A percentile compares a stretch with the other conserved stretches of the same genome.
Conservation (phyloP, 1,139 yeast species). For the Candida buenavistaensis region DNA sequence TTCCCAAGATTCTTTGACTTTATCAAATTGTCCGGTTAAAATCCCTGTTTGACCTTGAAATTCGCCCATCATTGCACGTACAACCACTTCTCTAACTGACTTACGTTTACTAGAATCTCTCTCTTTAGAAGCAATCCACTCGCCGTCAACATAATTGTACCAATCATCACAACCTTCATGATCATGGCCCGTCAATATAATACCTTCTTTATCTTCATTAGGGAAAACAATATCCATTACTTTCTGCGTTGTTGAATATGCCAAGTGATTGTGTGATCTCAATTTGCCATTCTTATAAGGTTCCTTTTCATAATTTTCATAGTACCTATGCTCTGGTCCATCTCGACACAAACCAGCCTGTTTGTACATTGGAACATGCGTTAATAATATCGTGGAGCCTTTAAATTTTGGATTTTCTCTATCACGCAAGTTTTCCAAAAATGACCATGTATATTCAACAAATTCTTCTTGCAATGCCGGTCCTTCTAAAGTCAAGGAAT, state of each 20-base stretch:
- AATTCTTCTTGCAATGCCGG: conserved; percentile 82
- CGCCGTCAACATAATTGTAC: conserved; percentile 46
- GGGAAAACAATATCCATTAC: conserved; percentile 71
- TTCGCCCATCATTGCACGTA: conserved; percentile 95
- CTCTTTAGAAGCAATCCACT: conserved; percentile 61
- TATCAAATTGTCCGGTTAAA: conserved; percentile 63
- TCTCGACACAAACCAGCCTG: conserved; percentile 79
- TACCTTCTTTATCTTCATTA: conserved; percentile 61
- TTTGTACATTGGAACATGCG: conserved; percentile 90
- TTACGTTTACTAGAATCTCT: conserved; percentile 23
- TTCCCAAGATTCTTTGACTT: conserved; percentile 48
- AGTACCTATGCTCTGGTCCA: conserved; percentile 68
- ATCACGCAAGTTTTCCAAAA: conserved; percentile 56
- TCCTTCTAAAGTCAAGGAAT: conserved; percentile 83
- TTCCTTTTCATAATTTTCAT: conserved; percentile 53
- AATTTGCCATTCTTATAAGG: conserved; percentile 70
- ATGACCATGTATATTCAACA: conserved; percentile 66
- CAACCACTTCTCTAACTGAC: conserved; percentile 75
- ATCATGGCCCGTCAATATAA: conserved; percentile 91
- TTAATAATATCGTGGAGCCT: conserved; percentile 80
- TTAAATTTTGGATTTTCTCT: conserved; percentile 48
- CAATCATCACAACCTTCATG: conserved; percentile 88
- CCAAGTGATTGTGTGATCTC: conserved; percentile 85
- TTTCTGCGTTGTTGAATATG: conserved; percentile 61
- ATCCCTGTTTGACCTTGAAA: conserved; percentile 88